Evolutionary conservation across 1,284 basidiomycete genomes (phyloP), one percentile per base, ranked within the genome.

Genomic region (Papiliotrema flavescens): DNA sequence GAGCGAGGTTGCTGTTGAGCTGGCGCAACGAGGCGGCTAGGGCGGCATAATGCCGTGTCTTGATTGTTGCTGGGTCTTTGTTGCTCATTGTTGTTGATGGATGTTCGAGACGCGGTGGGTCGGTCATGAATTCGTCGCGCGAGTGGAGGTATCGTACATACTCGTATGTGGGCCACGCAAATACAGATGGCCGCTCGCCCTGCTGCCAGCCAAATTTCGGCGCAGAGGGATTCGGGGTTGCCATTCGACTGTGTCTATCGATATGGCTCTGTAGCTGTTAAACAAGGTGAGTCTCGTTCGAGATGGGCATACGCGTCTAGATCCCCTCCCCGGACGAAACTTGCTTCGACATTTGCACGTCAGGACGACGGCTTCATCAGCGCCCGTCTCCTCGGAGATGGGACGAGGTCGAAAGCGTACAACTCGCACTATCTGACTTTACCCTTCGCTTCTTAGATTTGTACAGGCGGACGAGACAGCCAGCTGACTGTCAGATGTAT

Each of bases 21-120:
- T 57, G 56, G 34, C 67, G 57, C 0, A 77, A 55, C 2, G 69
- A 62, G 9, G 69, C 67, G 0, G 73, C 60, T 28, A 77, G 66
- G 20, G 72, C 69, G 26, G 68, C 64, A 53, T 76, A 76, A 56
- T 77, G 74, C 26, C 75, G 56, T 23, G 69, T 60, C 59, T 77
- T 77, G 28, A 52, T 43, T 3, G 34, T 23, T 6, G 43, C 37
- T 8, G 51, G 19, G 32, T 37, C 39, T 40, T 20, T 40, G 39
- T 40, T 20, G 17, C 17, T 20, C 20, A 40, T 40, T 40, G 39
- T 40, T 40, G 20, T 40, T 40, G 17, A 20, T 40, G 6, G 39
- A 4, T 40, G 6, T 17, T 40, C 17, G 7, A n/a, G 39, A 40
- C 20, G 20, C 39, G 20, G 17, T n/a, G n/a, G 39, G 15, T 40